Conservation (phyloP, 768 basidiomycete genomes). For the Paxillus rubicundulus region DNA sequence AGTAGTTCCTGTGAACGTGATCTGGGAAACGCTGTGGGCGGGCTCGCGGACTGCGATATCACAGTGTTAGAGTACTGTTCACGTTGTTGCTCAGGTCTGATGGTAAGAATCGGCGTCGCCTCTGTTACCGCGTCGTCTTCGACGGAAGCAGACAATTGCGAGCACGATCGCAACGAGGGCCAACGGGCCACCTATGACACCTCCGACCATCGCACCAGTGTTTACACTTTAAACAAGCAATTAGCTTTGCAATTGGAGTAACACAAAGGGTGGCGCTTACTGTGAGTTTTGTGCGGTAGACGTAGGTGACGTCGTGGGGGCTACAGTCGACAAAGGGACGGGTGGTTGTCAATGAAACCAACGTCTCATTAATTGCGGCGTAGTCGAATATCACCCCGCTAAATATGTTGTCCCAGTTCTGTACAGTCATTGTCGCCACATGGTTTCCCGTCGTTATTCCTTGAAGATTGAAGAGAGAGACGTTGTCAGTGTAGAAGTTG, state of each 20-base stretch:
- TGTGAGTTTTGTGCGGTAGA: neutral
- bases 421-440: conserved; percentile 10
- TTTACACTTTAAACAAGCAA: neutral
- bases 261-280: neutral
- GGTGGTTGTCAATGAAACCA: conserved; percentile 4
- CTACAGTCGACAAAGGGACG: neutral
- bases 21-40: neutral
- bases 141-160: conserved; percentile 4
- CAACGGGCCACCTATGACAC: conserved; percentile 11
- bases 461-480: conserved; percentile 14
- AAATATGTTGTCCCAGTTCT: conserved; percentile 9
- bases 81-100: neutral
- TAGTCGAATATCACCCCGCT: conserved; percentile 22
- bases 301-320: neutral
- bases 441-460: conserved; percentile 15
- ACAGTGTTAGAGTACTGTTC: neutral
- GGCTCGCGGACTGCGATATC: neutral
- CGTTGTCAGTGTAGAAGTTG: conserved; percentile 8
- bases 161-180: conserved; percentile 4
- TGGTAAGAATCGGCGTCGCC: neutral
- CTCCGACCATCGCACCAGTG: conserved; percentile 11
- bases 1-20: neutral
- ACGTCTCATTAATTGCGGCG: conserved; percentile 14
- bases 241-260: neutral
- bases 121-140: neutral